Conservation (phyloP, 805 yeast species). For the Isabelozyma pseudorhagii region DNA sequence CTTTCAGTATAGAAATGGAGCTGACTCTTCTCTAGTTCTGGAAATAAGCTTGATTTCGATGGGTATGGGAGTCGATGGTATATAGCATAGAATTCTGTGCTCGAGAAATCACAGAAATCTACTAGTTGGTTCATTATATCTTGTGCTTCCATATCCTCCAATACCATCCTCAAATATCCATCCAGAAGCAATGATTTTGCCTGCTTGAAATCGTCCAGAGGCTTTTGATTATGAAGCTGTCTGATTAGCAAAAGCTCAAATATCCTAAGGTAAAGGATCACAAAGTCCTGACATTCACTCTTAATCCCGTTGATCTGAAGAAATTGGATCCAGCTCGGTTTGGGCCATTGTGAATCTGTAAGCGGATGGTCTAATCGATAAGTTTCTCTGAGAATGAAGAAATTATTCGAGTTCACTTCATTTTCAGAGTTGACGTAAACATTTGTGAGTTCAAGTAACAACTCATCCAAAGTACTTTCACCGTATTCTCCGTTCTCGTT, state of each 20-base stretch:
- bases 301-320: constrained; percentile 19
- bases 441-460: constrained; percentile 21
- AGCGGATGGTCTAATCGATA: constrained; percentile 27
- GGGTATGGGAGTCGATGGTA: constrained; percentile 20
- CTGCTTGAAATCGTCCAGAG: neutral
- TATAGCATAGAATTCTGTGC: constrained; percentile 31
- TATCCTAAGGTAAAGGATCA: constrained; percentile 27
- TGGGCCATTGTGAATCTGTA: constrained; percentile 30
- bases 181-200: neutral
- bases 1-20: neutral
- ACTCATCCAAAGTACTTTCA: constrained; percentile 14
- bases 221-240: neutral
- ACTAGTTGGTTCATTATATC: constrained; percentile 7
- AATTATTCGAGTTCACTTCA: constrained; percentile 18
- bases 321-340: constrained; percentile 36
- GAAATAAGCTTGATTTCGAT: constrained; percentile 11
- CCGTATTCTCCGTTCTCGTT: constrained; percentile 4
- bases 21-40: neutral
- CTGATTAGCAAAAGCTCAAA: constrained; percentile 25
- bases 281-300: constrained; percentile 25
- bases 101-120: constrained; percentile 24
- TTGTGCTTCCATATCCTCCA: neutral
- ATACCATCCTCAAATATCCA: neutral
- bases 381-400: constrained; percentile 23
- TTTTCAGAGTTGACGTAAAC: constrained; percentile 9